These are phyloP conservation scores for Medicago lupulina DNA, from an alignment of 306 rosid genomes.

Conservation along the genomic window DNA sequence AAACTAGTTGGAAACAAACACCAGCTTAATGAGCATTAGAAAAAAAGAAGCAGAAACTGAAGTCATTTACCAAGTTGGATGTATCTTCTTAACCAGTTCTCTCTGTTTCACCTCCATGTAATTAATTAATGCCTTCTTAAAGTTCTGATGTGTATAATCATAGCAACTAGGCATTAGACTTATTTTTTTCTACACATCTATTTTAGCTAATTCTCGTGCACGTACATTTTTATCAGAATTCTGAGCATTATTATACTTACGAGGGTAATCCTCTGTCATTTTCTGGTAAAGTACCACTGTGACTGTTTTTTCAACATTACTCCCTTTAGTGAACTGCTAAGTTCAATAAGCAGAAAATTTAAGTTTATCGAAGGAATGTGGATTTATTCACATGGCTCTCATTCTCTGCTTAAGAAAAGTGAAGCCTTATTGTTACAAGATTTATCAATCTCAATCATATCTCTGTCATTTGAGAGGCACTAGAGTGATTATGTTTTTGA, in stretches of 20 bases:
- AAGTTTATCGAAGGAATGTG: too few species aligned
- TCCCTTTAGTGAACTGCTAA: too few species aligned
- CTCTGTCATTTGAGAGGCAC: neutral
- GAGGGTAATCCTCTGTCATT: neutral
- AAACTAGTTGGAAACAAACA: slow-evolving; percentile 11
- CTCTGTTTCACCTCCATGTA: slow-evolving; percentile 18
- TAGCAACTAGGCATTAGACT: neutral
- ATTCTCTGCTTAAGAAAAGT: too few species aligned
- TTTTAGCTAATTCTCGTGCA: slow-evolving; percentile 10
- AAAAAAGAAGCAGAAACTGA: slow-evolving; percentile 3
- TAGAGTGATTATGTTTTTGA: neutral
- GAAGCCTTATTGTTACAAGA: too few species aligned
- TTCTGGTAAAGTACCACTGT: too few species aligned
- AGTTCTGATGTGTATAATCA: slow-evolving; percentile 16
- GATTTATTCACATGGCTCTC: too few species aligned
- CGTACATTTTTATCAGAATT: slow-evolving; percentile 1
- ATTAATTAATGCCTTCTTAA: slow-evolving; percentile 10
- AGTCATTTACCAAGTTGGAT: slow-evolving; percentile 30
- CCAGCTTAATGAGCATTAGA: slow-evolving; percentile 31
- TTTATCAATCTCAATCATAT: neutral
- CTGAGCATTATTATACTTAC: neutral
- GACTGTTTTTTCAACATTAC: too few species aligned
- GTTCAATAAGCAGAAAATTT: too few species aligned
- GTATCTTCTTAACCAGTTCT: neutral
- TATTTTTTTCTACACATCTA: neutral